Conservation (phyloP, 2,329 filamentous ascomycete species). For the Penicillium sp. region DNA sequence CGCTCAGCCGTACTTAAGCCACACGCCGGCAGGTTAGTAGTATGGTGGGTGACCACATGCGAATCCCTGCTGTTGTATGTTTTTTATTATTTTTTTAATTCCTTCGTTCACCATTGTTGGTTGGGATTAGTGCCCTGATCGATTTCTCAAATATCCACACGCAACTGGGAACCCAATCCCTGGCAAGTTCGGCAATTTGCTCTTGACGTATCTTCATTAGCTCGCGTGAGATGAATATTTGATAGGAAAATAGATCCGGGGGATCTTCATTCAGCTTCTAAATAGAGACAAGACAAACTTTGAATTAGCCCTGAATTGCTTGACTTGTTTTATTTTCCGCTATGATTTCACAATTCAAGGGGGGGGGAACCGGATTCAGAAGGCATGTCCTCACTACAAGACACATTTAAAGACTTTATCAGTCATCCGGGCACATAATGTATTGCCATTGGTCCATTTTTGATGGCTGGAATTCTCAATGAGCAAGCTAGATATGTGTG, state of each 20-base stretch:
- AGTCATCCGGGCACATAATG: no score
- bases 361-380: neutral
- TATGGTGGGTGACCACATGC: no score
- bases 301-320: slow-evolving; percentile 6
- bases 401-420: neutral
- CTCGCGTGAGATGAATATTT: neutral
- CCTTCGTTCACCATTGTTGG: no score
- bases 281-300: neutral
- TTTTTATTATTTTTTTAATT: no score
- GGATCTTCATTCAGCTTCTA: slow-evolving; percentile 1
- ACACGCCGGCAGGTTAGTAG: no score
- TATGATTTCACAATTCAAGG: neutral
- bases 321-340: slow-evolving; percentile 2
- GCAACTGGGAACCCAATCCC: neutral
- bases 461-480: slow-evolving; percentile 19
- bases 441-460: slow-evolving; percentile 9
- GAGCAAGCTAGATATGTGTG: slow-evolving; percentile 17
- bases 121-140: no score
- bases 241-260: neutral
- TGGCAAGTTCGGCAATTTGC: no score
- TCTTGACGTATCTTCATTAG: no score
- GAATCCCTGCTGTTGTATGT: no score
- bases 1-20: no score
- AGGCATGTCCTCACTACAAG: neutral
- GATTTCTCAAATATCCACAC: no score